A percentile compares a stretch with the other conserved stretches of the same genome.
Evolutionary conservation across 2,329 filamentous ascomycete genomes (phyloP).

Genomic region (Botrytis galanthina): DNA sequence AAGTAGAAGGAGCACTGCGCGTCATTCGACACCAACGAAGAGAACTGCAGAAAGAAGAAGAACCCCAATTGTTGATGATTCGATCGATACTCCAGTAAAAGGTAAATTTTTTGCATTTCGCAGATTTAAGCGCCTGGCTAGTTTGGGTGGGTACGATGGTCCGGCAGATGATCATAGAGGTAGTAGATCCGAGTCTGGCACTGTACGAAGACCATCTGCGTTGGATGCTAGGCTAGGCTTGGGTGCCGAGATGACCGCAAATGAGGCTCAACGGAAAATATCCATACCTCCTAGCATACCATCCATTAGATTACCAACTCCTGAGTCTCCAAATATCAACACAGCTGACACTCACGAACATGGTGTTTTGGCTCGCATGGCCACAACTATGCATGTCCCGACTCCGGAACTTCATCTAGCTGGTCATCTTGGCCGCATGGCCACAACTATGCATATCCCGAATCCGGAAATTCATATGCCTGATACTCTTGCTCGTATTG

Average conservation of each 20-base stretch:
- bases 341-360: neutral
- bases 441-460: neutral
- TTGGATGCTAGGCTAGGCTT: slow-evolving; percentile 11
- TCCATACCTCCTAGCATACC: neutral
- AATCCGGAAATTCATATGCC: neutral
- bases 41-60: neutral
- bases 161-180: neutral
- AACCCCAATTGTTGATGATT: slow-evolving; percentile 1
- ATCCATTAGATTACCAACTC: neutral
- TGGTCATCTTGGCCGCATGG: neutral
- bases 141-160: slow-evolving; percentile 19
- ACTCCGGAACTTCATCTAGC: neutral
- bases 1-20: neutral
- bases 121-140: slow-evolving; percentile 14
- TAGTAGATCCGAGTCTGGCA: neutral
- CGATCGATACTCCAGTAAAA: slow-evolving; percentile 13
- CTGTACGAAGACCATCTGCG: neutral
- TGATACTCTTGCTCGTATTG: neutral
- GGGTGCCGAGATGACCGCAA: neutral
- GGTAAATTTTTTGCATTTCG: slow-evolving; percentile 12
- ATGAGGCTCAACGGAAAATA: neutral
- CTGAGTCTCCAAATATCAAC: neutral
- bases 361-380: neutral
- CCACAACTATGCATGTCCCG: neutral
- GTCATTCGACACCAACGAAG: neutral